Conservation (phyloP, 2,329 filamentous ascomycete genomes). For the Pseudodiploospora longispora region DNA sequence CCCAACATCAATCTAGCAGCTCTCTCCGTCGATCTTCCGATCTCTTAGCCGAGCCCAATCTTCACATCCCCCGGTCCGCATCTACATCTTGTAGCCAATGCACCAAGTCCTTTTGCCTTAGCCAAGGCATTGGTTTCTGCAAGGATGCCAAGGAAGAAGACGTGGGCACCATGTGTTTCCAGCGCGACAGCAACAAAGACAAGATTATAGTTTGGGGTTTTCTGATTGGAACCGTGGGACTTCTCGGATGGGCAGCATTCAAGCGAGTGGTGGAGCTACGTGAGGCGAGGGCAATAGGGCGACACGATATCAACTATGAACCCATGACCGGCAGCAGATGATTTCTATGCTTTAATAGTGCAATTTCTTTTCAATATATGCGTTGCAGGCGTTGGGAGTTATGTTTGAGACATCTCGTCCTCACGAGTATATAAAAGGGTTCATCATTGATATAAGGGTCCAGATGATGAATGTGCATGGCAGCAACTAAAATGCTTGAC, state of each 20-base stretch:
- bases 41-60: neutral
- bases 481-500: too few relatives aligned
- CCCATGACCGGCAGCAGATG: conserved; percentile 15
- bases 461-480: too few relatives aligned
- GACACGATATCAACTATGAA: conserved; percentile 21
- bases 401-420: too few relatives aligned
- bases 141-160: conserved; percentile 53
- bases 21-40: conserved; percentile 11
- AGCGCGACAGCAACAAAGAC: conserved; percentile 60
- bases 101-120: conserved; percentile 57
- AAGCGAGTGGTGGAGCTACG: conserved; percentile 39
- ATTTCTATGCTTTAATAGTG: neutral
- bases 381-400: too few relatives aligned
- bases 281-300: conserved; percentile 21
- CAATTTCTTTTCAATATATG: too few relatives aligned
- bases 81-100: conserved; percentile 50
- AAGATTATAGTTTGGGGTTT: conserved; percentile 59
- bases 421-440: too few relatives aligned
- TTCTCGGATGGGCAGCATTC: conserved; percentile 52
- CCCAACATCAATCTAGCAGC: conserved; percentile 23
- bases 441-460: too few relatives aligned
- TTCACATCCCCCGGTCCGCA: conserved; percentile 24
- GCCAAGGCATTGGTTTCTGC: conserved; percentile 54
- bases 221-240: conserved; percentile 48
- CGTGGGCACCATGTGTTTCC: conserved; percentile 55